Base-by-base conservation (phyloP, 2,329 filamentous ascomycete species). In the Claviceps sorghi region DNA sequence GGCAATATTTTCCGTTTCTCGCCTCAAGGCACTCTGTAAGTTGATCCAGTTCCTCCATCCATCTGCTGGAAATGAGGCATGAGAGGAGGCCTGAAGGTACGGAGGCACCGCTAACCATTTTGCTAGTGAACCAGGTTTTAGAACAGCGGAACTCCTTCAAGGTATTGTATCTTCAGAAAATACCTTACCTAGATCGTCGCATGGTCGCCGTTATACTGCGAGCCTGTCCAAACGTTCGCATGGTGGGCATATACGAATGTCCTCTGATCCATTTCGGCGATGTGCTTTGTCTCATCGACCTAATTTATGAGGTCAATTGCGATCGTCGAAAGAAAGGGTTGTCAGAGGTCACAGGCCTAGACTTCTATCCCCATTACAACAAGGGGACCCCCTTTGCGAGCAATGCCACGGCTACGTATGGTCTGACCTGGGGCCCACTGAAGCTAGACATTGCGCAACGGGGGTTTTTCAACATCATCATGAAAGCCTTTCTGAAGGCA, bases 231-330 rank as follows among this genome's bases (percentile, higher is more conserved):
- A 51, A 63, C 1, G 55, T 69, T 9, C 59, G 56, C 4, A 65
- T 63, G 59, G 1, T 70, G 15, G 67, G 68, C 2, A 57, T 70
- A 2, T 70, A 69, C 51, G 60, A 66, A 48, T 70, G 68, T 29
- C 66, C 65, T 0, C 53, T 69, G 1, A 56, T 70, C 4, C 64
- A 69, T 30, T 59, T 67, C n/a, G 67, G 65, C 10, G 67, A 70
- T 22, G 51, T 67, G 0, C 49, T 67, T 1, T 59, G 56, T 11
- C 51, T 70, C 0, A 56, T 70, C 1, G 66, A 70, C 49, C 53
- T 69, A 2, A 66, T 70, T 21, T 51, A 63, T 34, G 66, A 69
- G 44, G 56, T 70, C 44, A 70, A 70, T 44, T 7, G 38, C 13
- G 43, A 56, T 2, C 61, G 67, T 0, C 51, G 50, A 4, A 22